These are phyloP conservation scores for Vaccinium corymbosum DNA, from an alignment of 148 eudicot species.

Conservation along the genomic window DNA sequence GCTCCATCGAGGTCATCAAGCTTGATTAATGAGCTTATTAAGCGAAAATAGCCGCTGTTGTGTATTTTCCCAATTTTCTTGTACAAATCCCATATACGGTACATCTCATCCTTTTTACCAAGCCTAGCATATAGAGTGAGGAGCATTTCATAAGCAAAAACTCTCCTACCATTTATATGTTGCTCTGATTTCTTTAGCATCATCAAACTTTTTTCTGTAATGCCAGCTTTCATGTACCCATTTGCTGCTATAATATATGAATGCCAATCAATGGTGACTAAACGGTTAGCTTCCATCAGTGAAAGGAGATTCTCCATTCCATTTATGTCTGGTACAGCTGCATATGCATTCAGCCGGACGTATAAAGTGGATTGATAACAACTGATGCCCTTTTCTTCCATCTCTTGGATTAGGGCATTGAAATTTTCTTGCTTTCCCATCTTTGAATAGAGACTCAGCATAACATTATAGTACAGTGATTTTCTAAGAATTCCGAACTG, in stretches of 20 bases:
- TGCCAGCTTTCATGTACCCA: conserved; percentile 33
- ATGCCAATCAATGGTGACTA: conserved; percentile 15
- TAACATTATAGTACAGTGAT: conserved; percentile 27
- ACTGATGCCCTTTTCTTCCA: conserved; percentile 29
- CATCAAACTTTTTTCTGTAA: conserved; percentile 23
- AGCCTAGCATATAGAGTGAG: conserved; percentile 29
- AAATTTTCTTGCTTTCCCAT: conserved; percentile 29
- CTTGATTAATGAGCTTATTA: conserved; percentile 36
- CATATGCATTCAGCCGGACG: conserved; percentile 12
- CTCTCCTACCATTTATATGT: conserved; percentile 21
- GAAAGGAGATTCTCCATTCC: conserved; percentile 10
- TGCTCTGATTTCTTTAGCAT: conserved; percentile 36
- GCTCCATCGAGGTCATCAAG: conserved; percentile 42
- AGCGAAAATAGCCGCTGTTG: conserved; percentile 27
- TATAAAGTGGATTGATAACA: neutral
- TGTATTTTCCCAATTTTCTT: conserved; percentile 19
- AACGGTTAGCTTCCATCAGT: conserved; percentile 6
- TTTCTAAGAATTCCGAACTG: conserved; percentile 14
- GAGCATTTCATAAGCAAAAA: conserved; percentile 28
- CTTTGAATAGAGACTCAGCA: conserved; percentile 36
- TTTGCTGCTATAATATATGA: conserved; percentile 31
- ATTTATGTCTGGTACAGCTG: neutral
- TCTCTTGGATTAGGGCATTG: conserved; percentile 33
- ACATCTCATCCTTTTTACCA: conserved; percentile 37
- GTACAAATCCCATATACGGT: conserved; percentile 35